Evolutionary conservation across 257 asterid genomes (phyloP), one percentile per base, ranked within the genome.

Genomic region (Fraxinus anomala): DNA sequence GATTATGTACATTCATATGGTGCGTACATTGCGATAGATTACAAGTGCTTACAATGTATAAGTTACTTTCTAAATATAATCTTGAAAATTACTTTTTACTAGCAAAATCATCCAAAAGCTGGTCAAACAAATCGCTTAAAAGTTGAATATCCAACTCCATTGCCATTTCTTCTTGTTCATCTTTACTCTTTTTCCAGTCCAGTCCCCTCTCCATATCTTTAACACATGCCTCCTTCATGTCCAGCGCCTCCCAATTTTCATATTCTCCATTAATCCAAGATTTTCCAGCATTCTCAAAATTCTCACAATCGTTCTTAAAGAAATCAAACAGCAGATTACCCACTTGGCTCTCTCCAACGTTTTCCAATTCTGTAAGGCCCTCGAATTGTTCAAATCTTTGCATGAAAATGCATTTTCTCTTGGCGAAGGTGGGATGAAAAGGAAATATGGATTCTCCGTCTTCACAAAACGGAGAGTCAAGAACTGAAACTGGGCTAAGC

Each of bases 401-500:
- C 78, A 82, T 81, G 68, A 82, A 76, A 56, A 54, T 79, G 73
- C 84, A 42, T 82, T 77, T 86, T 68, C 85, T 80, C 76, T 80
- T 76, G 73, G 80, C 59, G 37, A 81, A 78, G 42, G 16, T 73
- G 66, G 75, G 83, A 76, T 80, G 86, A 85, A 79, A 77, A 47
- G 80, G 76, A 44, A 85, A 79, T 54, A 73, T 71, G 75, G 68
- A 84, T n/a, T 76, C 87, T 77, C 82, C 88, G 17, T 79, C 80
- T 68, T 85, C 82, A 56, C 70, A 83, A 75, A 91, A 93, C 74
- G 97, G 88, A 63, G 97, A 90, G 74, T 87, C 86, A 61, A 92
- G 91, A 84, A 94, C 89, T 75, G 98, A 94, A 24, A 94, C 89
- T 6, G 98, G 98, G 76, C 92, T 92, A 68, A 86, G 88, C 78